Evolutionary conservation across 1,139 yeast genomes (phyloP), one percentile per base, ranked within the genome.

Genomic region (Pneumocystis murina): DNA sequence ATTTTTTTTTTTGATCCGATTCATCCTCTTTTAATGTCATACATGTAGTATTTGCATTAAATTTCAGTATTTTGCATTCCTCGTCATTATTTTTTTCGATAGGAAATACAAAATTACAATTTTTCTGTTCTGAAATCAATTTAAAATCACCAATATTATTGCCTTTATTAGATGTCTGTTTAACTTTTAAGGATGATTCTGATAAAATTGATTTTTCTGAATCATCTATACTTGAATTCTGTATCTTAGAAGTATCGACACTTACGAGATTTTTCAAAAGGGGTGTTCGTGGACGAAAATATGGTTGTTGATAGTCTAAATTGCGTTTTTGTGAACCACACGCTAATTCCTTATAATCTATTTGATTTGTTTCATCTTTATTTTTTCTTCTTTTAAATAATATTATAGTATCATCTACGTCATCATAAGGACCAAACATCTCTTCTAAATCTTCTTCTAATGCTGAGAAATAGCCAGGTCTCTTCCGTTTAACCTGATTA

Each of bases 371-470:
- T 33, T 17, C 54, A 41, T 48, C 33, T 48, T 10, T 24, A 24
- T 48, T 16, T 24, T 48, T 48, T 24, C 20, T 48, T 43, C 28
- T 60, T 55, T n/a, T 62, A 59, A 17, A 20, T 20, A n/a, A 17
- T 39, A 16, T 54, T 20, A 2, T 35, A 14, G 24, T 24, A 16
- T 41, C 62, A 38, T 41, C 64, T 17, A 64, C 24, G 20, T 64
- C 66, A n/a, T 61, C 16, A 20, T 62, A 60, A 14, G 66, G 66
- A 30, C 66, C 66, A 24, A 64, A 63, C 8, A 61, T n/a, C 38
- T 63, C 66, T 33, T 64, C 66, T 61, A 64, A 60, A 28, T 64
- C 66, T 43, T 64, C 66, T 36, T 64, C 66, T 30, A 62, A 54
- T n/a, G 66, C 66, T 24, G 65, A 62, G 36, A 64, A 64, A 57